These are phyloP conservation scores for Aaosphaeria arxii DNA, from an alignment of 2,329 filamentous ascomycete species.

Conservation along the genomic window DNA sequence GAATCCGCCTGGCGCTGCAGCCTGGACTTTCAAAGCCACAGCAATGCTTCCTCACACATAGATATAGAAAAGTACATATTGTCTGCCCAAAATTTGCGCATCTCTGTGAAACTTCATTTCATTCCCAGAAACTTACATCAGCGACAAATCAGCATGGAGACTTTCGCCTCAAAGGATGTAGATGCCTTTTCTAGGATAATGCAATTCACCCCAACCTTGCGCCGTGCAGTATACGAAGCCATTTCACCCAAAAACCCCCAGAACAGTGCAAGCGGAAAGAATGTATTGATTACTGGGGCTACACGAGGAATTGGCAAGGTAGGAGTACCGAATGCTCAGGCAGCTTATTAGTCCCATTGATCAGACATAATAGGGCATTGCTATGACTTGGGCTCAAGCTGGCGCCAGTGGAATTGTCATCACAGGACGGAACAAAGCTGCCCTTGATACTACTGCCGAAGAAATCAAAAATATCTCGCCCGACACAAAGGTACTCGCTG, in stretches of 20 bases:
- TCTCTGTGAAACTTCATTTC: too few species aligned
- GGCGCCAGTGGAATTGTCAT: slow-evolving; percentile 13
- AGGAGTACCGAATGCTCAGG: neutral
- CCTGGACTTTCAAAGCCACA: too few species aligned
- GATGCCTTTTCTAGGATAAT: neutral
- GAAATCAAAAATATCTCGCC: slow-evolving; percentile 4
- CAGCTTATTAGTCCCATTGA: too few species aligned
- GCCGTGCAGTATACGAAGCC: slow-evolving; percentile 18
- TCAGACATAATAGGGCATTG: slow-evolving; percentile 6
- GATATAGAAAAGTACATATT: too few species aligned
- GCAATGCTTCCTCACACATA: too few species aligned
- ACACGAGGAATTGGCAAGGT: slow-evolving; percentile 21
- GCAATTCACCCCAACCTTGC: slow-evolving; percentile 2
- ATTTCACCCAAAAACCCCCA: slow-evolving; percentile 22
- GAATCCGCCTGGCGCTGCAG: too few species aligned
- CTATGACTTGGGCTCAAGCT: slow-evolving; percentile 11
- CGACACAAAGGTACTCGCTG: slow-evolving; percentile 7
- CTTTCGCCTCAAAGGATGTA: neutral
- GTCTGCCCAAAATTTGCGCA: too few species aligned
- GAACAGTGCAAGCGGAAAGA: slow-evolving; percentile 20
- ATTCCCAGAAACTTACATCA: too few species aligned
- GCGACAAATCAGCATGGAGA: neutral
- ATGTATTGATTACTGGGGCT: slow-evolving; percentile 29
- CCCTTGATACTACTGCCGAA: slow-evolving; percentile 7
- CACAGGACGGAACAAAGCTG: slow-evolving; percentile 7